Percentiles rank a stretch among this genome's conserved stretches.
These are phyloP conservation scores for Amylocarpus encephaloides DNA, from an alignment of 2,329 filamentous ascomycete species.

Conservation along the genomic window DNA sequence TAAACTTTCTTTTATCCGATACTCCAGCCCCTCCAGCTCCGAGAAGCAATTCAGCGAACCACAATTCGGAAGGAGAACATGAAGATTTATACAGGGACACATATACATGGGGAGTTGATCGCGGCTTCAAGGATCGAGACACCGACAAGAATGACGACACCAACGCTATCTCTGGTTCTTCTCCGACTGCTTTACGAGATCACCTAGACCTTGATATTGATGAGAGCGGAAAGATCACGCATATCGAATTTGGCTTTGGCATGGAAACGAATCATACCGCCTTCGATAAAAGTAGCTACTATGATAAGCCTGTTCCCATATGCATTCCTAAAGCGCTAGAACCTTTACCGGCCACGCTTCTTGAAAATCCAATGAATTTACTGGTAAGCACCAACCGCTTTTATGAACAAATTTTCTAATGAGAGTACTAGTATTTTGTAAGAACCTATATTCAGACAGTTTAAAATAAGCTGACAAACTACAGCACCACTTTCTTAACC, in stretches of 20 bases:
- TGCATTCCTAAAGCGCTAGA: conserved; percentile 43
- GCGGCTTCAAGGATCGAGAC: conserved; percentile 63
- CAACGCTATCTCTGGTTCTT: conserved; percentile 52
- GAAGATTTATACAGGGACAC: conserved; percentile 31
- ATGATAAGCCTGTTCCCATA: conserved; percentile 61
- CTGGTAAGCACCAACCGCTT: conserved; percentile 35
- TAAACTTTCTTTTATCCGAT: conserved; percentile 57
- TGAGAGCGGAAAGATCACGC: conserved; percentile 32
- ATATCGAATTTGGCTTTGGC: conserved; percentile 42
- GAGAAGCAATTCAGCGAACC: conserved; percentile 13
- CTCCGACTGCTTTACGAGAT: conserved; percentile 30
- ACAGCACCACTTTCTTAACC: conserved; percentile 62
- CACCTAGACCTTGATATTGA: conserved; percentile 26
- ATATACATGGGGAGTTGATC: conserved; percentile 63
- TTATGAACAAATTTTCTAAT: background rate
- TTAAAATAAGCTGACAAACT: background rate
- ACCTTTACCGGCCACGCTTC: conserved; percentile 45
- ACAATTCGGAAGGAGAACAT: conserved; percentile 15
- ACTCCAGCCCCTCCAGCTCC: conserved; percentile 32
- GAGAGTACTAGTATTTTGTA: conserved; percentile 41
- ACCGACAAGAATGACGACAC: conserved; percentile 64
- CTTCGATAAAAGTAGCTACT: conserved; percentile 59
- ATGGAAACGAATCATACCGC: conserved; percentile 43
- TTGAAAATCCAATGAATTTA: conserved; percentile 73
- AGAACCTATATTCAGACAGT: conserved; percentile 14